Conservation (phyloP, 495 filamentous ascomycete genomes). For the Margaritispora aquatica region DNA sequence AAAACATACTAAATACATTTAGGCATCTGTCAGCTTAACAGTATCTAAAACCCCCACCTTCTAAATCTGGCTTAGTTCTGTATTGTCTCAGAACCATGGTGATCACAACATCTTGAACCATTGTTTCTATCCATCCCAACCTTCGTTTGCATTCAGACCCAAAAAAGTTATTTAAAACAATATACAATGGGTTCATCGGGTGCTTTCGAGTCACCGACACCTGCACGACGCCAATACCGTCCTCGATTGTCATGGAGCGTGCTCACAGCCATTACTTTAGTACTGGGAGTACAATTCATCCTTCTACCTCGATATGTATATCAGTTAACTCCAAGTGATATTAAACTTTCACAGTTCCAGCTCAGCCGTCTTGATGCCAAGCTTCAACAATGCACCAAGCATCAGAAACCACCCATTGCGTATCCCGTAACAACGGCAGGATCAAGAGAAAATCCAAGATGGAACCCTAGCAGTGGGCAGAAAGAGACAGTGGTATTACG, state of each 20-base stretch:
- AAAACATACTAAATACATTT: neutral
- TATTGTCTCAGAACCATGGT: neutral
- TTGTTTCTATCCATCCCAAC: no score
- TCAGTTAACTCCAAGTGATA: slow-evolving; percentile 2
- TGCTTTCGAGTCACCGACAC: neutral
- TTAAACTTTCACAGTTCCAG: slow-evolving; percentile 11
- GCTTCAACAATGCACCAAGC: slow-evolving; percentile 14
- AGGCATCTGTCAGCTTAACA: neutral
- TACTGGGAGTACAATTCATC: slow-evolving; percentile 14
- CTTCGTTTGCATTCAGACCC: no score
- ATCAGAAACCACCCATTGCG: slow-evolving; percentile 10
- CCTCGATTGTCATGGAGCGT: slow-evolving; percentile 8
- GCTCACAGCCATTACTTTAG: slow-evolving; percentile 1
- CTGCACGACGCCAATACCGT: slow-evolving; percentile 7
- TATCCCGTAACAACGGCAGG: slow-evolving; percentile 12
- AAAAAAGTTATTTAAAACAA: neutral
- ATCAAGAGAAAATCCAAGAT: slow-evolving; percentile 18
- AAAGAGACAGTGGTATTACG: slow-evolving; percentile 34
- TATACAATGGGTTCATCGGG: neutral
- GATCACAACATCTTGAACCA: neutral
- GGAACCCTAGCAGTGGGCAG: slow-evolving; percentile 20
- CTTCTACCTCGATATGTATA: slow-evolving; percentile 17
- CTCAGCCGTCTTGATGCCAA: slow-evolving; percentile 8
- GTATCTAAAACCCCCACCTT: slow-evolving; percentile 6
- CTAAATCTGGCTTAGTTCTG: slow-evolving; percentile 3